Base-by-base conservation (phyloP, 1,284 basidiomycete species). In the Leccinum angustisporum region DNA sequence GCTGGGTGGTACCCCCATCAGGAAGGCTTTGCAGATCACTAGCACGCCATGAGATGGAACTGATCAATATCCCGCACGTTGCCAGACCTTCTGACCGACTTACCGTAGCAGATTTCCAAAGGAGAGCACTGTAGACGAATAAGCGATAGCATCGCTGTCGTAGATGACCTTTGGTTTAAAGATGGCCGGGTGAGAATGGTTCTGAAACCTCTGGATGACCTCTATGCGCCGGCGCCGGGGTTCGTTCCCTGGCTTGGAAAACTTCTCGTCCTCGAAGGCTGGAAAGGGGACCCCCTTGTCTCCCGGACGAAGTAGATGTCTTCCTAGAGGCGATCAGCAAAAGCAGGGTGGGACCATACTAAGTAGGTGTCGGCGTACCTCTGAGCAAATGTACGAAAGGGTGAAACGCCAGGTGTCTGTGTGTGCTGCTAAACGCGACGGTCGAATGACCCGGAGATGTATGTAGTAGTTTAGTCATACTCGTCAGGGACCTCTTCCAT, bases 101-200 rank as follows among this genome's bases (percentile, higher is more conserved):
- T 13, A 74, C 72, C 3, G 65, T 66, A 0, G 61, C 58, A 6
- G 63, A 14, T 62, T 70, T 1, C 75, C 73, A 14, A 78, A 74
- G 0, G 70, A 61, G 14, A 80, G 67, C 0, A 59, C 57, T 1
- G 40, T 62, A 0, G 75, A 65, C 7, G 75, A 68, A 57, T 77
- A 82, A 0, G 78, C 65, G 18, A 80, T 80, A 2, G 75, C 77
- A 14, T 75, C 67, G 9, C 79, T 74, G 55, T 81, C 80, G 51
- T 78, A 81, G 9, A 76, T 73, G 7, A 68, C 66, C 31, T 70
- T 75, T 21, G 72, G 72, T 2, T 34, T 68, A 54, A 80, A 80
- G 0, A 74, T 7, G 0, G 11, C 34, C 0, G 75, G 68, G 0
- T 69, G 60, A 0, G 61, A 61, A 11, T 70, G 66, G 27, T 72